These are phyloP conservation scores for Chalciporus pseudorubinellus DNA, from an alignment of 768 basidiomycete species.

Conservation along the genomic window DNA sequence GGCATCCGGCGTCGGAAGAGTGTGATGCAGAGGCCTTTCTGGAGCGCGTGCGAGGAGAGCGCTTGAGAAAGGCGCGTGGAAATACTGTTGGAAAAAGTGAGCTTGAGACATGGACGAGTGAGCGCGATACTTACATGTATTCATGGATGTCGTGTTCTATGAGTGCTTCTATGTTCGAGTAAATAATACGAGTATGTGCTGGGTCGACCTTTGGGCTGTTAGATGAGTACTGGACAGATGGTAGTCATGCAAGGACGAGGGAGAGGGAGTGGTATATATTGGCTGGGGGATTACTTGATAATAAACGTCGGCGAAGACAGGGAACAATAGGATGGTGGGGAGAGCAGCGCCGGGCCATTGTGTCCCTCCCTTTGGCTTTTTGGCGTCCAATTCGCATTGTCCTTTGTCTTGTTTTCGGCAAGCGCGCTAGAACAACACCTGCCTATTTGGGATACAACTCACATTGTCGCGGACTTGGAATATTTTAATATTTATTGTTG, in stretches of 20 bases:
- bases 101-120: neutral
- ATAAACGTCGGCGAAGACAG: slow-evolving; percentile 11
- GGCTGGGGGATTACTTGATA: neutral
- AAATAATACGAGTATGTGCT: neutral
- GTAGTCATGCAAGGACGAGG: slow-evolving; percentile 8
- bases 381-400: slow-evolving; percentile 26
- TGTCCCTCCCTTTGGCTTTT: slow-evolving; percentile 13
- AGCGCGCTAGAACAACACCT: slow-evolving; percentile 17
- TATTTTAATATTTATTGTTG: slow-evolving; percentile 18
- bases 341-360: slow-evolving; percentile 8
- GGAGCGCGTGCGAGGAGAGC: slow-evolving; percentile 22
- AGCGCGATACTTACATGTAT: slow-evolving; percentile 13
- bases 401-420: slow-evolving; percentile 18
- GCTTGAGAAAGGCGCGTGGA: slow-evolving; percentile 25
- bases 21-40: slow-evolving; percentile 19
- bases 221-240: neutral
- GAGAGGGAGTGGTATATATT: slow-evolving; percentile 20
- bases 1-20: slow-evolving; percentile 3
- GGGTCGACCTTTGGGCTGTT: slow-evolving; percentile 1
- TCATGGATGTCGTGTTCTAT: slow-evolving; percentile 21
- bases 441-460: slow-evolving; percentile 15
- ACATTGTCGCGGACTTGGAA: slow-evolving; percentile 18
- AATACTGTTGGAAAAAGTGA: slow-evolving; percentile 18
- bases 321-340: slow-evolving; percentile 13
- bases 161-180: neutral